Evolutionary conservation across 169 alveolate genomes (phyloP).

Genomic region (Hepatocystis sp.): DNA sequence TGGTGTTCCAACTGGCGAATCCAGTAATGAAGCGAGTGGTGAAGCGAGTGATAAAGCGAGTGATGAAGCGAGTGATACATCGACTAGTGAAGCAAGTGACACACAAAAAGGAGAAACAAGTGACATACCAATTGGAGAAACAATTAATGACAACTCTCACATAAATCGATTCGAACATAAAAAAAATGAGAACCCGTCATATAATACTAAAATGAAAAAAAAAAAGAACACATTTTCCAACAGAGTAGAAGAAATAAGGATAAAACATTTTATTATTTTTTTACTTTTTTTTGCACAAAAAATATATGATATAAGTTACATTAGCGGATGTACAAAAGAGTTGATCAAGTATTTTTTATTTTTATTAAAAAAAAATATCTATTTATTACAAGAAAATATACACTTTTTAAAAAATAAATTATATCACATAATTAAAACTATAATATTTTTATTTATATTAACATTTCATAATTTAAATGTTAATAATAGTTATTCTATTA

Average conservation of each 20-base stretch:
- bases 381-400: conserved; percentile 17
- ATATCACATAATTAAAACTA: conserved; percentile 49
- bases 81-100: background rate
- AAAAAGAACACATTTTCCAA: background rate
- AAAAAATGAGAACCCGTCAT: too few species aligned
- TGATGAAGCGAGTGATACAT: too few species aligned
- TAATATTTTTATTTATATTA: conserved; percentile 39
- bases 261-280: conserved; percentile 24
- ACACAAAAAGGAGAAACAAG: background rate
- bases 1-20: too few species aligned
- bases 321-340: conserved; percentile 52
- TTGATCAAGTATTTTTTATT: too few species aligned
- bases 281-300: conserved; percentile 39
- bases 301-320: conserved; percentile 69
- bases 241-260: background rate
- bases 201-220: background rate
- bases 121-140: too few species aligned
- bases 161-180: too few species aligned
- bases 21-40: background rate
- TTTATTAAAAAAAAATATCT: conserved; percentile 14
- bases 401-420: conserved; percentile 13
- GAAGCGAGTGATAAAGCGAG: conserved; percentile 3
- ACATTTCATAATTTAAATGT: conserved; percentile 46
- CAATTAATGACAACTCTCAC: too few species aligned
- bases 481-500: conserved; percentile 37